These are phyloP conservation scores for Ophiognomonia clavigignenti-juglandacearum DNA, from an alignment of 2,329 filamentous ascomycete genomes.

Conservation along the genomic window DNA sequence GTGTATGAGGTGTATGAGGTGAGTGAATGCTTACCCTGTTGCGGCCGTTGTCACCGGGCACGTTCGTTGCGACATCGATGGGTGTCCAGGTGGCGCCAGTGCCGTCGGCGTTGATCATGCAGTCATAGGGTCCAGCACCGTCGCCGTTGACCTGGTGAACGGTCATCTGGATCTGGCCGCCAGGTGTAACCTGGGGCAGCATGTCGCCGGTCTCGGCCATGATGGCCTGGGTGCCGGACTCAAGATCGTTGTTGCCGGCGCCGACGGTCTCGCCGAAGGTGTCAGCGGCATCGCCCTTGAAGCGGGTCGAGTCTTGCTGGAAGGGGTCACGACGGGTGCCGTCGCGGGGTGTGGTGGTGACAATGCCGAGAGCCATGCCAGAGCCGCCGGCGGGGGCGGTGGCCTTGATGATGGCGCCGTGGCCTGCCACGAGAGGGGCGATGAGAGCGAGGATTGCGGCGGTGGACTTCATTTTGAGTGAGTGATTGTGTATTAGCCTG, in stretches of 20 bases:
- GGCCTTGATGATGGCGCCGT: slow-evolving; percentile 56
- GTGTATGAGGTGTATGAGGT: background rate
- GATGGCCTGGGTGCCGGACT: slow-evolving; percentile 52
- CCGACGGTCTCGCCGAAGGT: slow-evolving; percentile 35
- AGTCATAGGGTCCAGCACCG: slow-evolving; percentile 60
- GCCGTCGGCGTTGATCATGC: slow-evolving; percentile 59
- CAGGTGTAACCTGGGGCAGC: slow-evolving; percentile 55
- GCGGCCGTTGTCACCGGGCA: slow-evolving; percentile 45
- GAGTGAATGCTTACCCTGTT: slow-evolving; percentile 30
- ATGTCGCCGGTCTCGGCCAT: slow-evolving; percentile 50
- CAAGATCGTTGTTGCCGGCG: slow-evolving; percentile 50
- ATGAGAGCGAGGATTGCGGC: slow-evolving; percentile 32
- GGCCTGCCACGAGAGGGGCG: slow-evolving; percentile 54
- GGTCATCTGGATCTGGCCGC: slow-evolving; percentile 56
- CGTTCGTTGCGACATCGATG: slow-evolving; percentile 50
- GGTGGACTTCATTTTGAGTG: slow-evolving; percentile 12
- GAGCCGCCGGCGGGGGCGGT: slow-evolving; percentile 53
- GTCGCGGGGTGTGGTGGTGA: slow-evolving; percentile 54
- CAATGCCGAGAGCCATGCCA: slow-evolving; percentile 47
- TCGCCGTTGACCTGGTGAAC: slow-evolving; percentile 65
- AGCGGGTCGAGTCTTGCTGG: slow-evolving; percentile 61
- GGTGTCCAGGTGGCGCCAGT: slow-evolving; percentile 48
- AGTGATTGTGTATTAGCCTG: background rate
- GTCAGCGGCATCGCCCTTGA: slow-evolving; percentile 34
- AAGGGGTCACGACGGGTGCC: slow-evolving; percentile 56